These are phyloP conservation scores for Amphirosellinia nigrospora DNA, from an alignment of 495 filamentous ascomycete genomes.

Conservation along the genomic window DNA sequence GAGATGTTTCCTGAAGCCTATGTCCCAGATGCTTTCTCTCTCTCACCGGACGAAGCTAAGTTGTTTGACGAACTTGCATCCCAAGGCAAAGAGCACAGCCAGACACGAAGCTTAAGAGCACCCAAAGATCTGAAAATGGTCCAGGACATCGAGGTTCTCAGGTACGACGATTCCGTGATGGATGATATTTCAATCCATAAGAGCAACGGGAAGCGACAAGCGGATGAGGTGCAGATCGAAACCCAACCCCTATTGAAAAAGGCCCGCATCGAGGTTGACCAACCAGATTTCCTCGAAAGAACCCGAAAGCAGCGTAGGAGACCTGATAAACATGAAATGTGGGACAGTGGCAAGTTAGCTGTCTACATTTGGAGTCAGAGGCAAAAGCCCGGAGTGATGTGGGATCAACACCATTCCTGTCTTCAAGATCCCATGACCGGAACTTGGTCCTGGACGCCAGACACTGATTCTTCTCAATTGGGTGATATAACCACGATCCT, in stretches of 20 bases:
- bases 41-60: conserved; percentile 45
- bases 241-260: conserved; percentile 24
- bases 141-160: conserved; percentile 39
- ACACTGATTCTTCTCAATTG: conserved; percentile 11
- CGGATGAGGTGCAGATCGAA: conserved; percentile 27
- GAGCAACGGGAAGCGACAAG: conserved; percentile 27
- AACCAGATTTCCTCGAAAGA: conserved; percentile 16
- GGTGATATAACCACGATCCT: conserved; percentile 29
- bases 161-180: conserved; percentile 33
- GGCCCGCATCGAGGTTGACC: conserved; percentile 21
- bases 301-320: conserved; percentile 29
- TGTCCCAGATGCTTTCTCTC: conserved; percentile 51
- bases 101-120: conserved; percentile 15
- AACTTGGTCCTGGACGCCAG: conserved; percentile 33
- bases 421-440: conserved; percentile 38
- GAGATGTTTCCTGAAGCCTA: conserved; percentile 50
- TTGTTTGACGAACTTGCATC: conserved; percentile 36
- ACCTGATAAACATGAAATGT: conserved; percentile 33
- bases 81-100: conserved; percentile 27
- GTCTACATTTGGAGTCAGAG: conserved; percentile 40
- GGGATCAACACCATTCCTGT: conserved; percentile 28
- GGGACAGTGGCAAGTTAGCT: conserved; percentile 36
- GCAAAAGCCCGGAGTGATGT: conserved; percentile 33
- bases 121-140: conserved; percentile 24
- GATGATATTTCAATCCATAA: conserved; percentile 18